Evolutionary conservation across 495 filamentous ascomycete species (phyloP), one percentile per base, ranked within the genome.

Genomic region (Hypomontagnella submonticulosa): DNA sequence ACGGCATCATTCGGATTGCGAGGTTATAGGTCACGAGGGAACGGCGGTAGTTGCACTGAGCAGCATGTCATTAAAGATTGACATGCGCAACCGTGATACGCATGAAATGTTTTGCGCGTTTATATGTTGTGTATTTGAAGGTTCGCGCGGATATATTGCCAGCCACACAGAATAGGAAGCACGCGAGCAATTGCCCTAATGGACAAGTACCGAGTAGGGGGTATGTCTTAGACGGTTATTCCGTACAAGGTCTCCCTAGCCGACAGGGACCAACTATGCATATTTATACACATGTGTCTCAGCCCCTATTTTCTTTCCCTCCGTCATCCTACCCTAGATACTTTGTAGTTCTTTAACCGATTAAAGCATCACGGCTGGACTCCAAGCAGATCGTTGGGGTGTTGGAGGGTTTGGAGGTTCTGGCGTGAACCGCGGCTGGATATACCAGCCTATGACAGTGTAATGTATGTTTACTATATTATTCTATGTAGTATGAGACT

Each of bases 111-210:
- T 19, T 20, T 46, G 19, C 20, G 19, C 11, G 47, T 11, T 36
- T 57, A 9, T 33, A 33, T 23, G 37, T 51, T 23, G 38, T 51
- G 57, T 30, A 48, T 20, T 20, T 62, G 13, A 34, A 62, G 15
- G 51, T 13, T 47, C 34, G 16, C 16, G 40, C 32, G 20, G 32
- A 33, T 32, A 46, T 44, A 55, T 60, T 59, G 19, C 55, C 27
- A 50, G 37, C 42, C 57, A 56, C 41, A 50, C 56, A 57, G 27
- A 46, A 34, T 32, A 33, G 6, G 38, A 30, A 33, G 57, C 63
- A 67, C 63, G 52, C 63, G 63, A 67, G 51, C 63, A 57, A 40
- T 61, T 67, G 57, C 63, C 52, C 40, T 27, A 61, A 51, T 36
- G 50, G 51, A 57, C 23, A 27, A 27, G 23, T 42, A 27, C 23